Evolutionary conservation across 2,329 filamentous ascomycete genomes (phyloP), one percentile per base, ranked within the genome.

Genomic region (Thermothelomyces thermophilus): DNA sequence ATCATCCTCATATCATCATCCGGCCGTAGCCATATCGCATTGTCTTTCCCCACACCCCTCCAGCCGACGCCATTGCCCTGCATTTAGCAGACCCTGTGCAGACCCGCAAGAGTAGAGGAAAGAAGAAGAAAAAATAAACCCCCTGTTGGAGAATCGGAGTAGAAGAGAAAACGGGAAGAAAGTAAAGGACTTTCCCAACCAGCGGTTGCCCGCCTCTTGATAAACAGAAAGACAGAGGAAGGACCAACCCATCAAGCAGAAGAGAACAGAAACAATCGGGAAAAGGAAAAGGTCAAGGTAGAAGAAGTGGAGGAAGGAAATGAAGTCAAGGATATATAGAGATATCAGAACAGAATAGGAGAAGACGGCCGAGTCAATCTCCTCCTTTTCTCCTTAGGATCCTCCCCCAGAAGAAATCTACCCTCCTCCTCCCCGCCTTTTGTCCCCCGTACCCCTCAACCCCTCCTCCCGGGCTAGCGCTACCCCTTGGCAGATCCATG

Each of bases 371-470:
- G 30, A n/a, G 16, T n/a, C 20, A 37, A 17, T 22, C 34, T 35
- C 16, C 39, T 66, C 63, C 34, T 24, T 39, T 61, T 16, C 67
- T 61, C 16, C 68, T 66, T 14, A 70, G 58, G 55, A 72, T 66
- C 17, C 68, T 63, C 19, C 66, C 66, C 42, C 71, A 47, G 19
- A 37, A 45, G 41, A 26, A 9, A 26, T 26, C 33, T 22, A 2
- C 44, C 41, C 5, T 34, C 36, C 17, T 47, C 43, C 17, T 50
- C 42, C 28, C 9, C 37, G 47, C 24, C 44, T 33, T 8, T 11
- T 17, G 20, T 11, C 43, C 34, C 13, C 20, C 46, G 17, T 42
- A 28, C 40, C 13, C 17, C 7, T n/a, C 41, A 9, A 20, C 11
- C 6, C 10, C 39, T 11, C 19, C 20, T 17, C 28, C 20, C 30